Evolutionary conservation across 2,329 filamentous ascomycete genomes (phyloP).

Genomic region (Dendryphion nanum): DNA sequence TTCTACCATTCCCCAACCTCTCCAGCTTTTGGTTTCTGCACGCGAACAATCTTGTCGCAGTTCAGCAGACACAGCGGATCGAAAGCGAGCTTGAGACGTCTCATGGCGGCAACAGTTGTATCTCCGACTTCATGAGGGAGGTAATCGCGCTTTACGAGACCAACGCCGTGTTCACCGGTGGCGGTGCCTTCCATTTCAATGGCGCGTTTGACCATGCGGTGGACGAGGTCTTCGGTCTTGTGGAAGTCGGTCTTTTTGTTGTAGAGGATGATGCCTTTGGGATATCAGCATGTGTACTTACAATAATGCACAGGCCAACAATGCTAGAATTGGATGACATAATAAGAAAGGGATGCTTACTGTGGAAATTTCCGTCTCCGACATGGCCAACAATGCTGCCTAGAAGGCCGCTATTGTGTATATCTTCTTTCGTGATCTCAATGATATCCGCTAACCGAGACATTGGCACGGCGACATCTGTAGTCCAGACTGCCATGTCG

Average conservation of each 20-base stretch:
- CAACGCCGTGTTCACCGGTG: conserved; percentile 81
- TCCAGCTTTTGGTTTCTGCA: conserved; percentile 48
- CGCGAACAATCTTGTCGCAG: conserved; percentile 64
- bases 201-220: conserved; percentile 82
- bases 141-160: conserved; percentile 82
- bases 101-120: conserved; percentile 76
- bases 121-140: conserved; percentile 74
- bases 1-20: conserved; percentile 51
- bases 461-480: conserved; percentile 77
- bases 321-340: too few relatives aligned
- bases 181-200: conserved; percentile 84
- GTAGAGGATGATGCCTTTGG: conserved; percentile 63
- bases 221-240: conserved; percentile 69
- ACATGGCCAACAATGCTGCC: conserved; percentile 71
- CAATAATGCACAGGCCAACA: too few relatives aligned
- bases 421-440: conserved; percentile 70
- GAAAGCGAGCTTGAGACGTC: conserved; percentile 79
- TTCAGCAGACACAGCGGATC: conserved; percentile 70
- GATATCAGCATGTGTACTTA: too few relatives aligned
- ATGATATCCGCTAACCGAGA: conserved; percentile 71
- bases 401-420: conserved; percentile 60
- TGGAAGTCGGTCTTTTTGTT: conserved; percentile 64
- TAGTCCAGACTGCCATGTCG: conserved; percentile 69
- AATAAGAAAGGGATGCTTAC: conserved; percentile 43
- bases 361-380: conserved; percentile 73